Percentiles rank a stretch among this genome's conserved stretches.
These are phyloP conservation scores for Blepharisma undulans DNA, from an alignment of 169 alveolate genomes.

Conservation along the genomic window DNA sequence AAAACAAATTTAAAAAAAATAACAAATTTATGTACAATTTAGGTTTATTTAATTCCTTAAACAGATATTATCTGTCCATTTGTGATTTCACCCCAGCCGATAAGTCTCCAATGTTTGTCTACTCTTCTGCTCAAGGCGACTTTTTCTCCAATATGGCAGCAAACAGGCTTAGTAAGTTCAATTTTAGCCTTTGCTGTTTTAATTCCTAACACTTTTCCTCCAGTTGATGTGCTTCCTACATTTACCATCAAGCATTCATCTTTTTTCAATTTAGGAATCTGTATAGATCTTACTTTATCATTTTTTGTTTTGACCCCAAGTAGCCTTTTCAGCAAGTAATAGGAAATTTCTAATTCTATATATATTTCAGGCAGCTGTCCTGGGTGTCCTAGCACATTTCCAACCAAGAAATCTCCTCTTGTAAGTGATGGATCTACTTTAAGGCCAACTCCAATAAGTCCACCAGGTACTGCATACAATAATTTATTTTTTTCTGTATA, in stretches of 20 bases:
- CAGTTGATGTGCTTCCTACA: conserved; percentile 96
- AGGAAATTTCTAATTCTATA: conserved; percentile 92
- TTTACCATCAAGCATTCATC: conserved; percentile 97
- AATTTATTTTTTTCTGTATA: conserved; percentile 97
- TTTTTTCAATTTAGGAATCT: conserved; percentile 94
- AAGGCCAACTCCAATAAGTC: conserved; percentile 95
- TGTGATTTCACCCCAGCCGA: conserved; percentile 97
- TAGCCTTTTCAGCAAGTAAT: conserved; percentile 87
- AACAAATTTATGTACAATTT: not conserved
- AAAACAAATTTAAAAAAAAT: too few species aligned
- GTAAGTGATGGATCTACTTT: conserved; percentile 97
- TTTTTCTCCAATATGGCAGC: conserved; percentile 94
- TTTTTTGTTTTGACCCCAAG: conserved; percentile 89
- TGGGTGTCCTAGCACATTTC: conserved; percentile 96
- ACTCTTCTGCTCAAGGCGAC: conserved; percentile 97
- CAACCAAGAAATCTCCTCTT: conserved; percentile 96
- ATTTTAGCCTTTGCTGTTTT: conserved; percentile 91
- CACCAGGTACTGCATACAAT: conserved; percentile 98
- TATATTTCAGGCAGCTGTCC: conserved; percentile 94
- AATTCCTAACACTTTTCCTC: conserved; percentile 93
- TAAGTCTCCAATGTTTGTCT: conserved; percentile 96
- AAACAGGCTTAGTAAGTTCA: conserved; percentile 91
- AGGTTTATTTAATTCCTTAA: conserved; percentile 36
- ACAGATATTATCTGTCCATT: conserved; percentile 80
- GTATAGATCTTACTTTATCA: conserved; percentile 83